Evolutionary conservation across 208 protist genomes (phyloP).

Genomic region (Balamuthia mandrillaris): DNA sequence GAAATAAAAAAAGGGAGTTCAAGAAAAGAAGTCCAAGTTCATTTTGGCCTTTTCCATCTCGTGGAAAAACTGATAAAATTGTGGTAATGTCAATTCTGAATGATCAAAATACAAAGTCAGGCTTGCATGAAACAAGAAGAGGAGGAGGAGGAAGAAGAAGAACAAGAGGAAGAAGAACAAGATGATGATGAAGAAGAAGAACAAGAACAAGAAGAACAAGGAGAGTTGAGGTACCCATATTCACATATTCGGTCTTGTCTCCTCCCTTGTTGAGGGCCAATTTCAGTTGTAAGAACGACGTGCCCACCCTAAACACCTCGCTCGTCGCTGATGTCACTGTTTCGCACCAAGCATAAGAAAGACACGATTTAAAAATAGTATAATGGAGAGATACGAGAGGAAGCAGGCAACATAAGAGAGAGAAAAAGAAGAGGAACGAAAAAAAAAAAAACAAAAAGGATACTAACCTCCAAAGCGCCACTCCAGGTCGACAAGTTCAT

Average conservation of each 20-base stretch:
- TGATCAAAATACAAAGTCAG: neutral
- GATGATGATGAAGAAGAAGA: neutral
- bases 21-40: constrained; percentile 60
- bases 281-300: constrained; percentile 70
- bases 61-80: constrained; percentile 69
- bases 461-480: constrained; percentile 68
- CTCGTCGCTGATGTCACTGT: constrained; percentile 47
- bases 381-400: neutral
- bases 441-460: neutral
- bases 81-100: constrained; percentile 63
- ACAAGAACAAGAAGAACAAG: neutral
- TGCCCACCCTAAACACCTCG: constrained; percentile 42
- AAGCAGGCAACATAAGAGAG: neutral
- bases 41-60: constrained; percentile 73
- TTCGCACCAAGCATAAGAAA: neutral
- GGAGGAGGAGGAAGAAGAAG: neutral
- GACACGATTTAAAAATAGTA: neutral
- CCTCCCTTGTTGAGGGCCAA: constrained; percentile 58
- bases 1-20: neutral
- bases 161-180: neutral
- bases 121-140: neutral
- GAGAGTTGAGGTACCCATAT: constrained; percentile 50
- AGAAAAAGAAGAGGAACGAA: neutral
- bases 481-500: constrained; percentile 71
- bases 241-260: constrained; percentile 51